Percentiles rank a stretch among this genome's conserved stretches.
These are phyloP conservation scores for Penicillium sp. DNA, from an alignment of 2,329 filamentous ascomycete genomes.

Conservation along the genomic window DNA sequence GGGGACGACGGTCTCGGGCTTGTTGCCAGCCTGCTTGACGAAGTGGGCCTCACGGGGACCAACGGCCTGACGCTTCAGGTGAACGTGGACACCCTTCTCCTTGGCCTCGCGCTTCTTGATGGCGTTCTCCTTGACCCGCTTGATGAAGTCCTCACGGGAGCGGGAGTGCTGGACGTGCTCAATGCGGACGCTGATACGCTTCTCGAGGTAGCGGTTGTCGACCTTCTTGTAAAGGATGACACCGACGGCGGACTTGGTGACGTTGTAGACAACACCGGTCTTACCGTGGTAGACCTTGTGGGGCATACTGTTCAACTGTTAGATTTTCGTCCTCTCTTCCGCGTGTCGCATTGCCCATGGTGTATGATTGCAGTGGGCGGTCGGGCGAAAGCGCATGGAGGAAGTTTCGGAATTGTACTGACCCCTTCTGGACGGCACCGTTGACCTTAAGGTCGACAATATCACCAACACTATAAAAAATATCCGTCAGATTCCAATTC, in stretches of 20 bases:
- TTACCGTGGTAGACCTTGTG: slow-evolving; percentile 99
- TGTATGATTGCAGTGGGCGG: not conserved
- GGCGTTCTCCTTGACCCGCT: slow-evolving; percentile 94
- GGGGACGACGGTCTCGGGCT: slow-evolving; percentile 86
- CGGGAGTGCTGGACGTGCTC: slow-evolving; percentile 95
- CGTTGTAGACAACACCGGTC: slow-evolving; percentile 98
- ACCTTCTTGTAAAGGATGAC: slow-evolving; percentile 99
- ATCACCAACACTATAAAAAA: slow-evolving; percentile 73
- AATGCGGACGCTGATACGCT: slow-evolving; percentile 98
- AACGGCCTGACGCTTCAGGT: slow-evolving; percentile 87
- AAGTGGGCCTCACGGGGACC: slow-evolving; percentile 77
- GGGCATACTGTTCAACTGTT: slow-evolving; percentile 69
- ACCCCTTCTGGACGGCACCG: slow-evolving; percentile 98
- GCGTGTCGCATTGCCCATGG: slow-evolving; percentile 4
- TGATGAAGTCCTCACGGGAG: slow-evolving; percentile 94
- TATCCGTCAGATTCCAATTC: slow-evolving; percentile 44
- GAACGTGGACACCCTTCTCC: slow-evolving; percentile 78
- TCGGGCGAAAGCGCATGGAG: not conserved
- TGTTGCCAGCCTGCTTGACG: slow-evolving; percentile 75
- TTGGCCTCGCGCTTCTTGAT: slow-evolving; percentile 90
- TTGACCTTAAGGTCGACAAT: slow-evolving; percentile 99
- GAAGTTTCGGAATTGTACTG: slow-evolving; percentile 46
- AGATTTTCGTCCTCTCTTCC: slow-evolving; percentile 12
- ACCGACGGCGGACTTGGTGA: slow-evolving; percentile 95
- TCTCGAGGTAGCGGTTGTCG: slow-evolving; percentile 99